Conservation (phyloP, 2,329 filamentous ascomycete genomes). For the Paraconiothyrium sp. region DNA sequence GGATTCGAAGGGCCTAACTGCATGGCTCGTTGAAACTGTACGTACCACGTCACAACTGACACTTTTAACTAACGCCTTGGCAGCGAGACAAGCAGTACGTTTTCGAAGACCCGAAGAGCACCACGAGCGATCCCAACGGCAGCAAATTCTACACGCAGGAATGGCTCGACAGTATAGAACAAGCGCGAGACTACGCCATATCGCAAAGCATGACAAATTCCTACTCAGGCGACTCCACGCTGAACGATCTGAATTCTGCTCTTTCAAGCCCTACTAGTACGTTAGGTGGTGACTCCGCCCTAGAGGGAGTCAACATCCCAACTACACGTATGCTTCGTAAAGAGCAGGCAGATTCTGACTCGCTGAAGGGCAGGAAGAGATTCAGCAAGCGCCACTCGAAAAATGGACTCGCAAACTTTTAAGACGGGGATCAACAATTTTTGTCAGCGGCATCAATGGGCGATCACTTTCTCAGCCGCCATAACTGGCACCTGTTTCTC, state of each 20-base stretch:
- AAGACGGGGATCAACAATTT: slow-evolving; percentile 28
- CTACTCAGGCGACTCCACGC: slow-evolving; percentile 65
- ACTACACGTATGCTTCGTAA: slow-evolving; percentile 61
- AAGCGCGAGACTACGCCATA: slow-evolving; percentile 83
- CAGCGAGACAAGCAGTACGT: slow-evolving; percentile 89
- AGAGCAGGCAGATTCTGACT: slow-evolving; percentile 61
- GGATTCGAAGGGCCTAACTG: slow-evolving; percentile 86
- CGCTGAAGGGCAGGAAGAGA: slow-evolving; percentile 67
- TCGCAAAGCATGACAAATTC: slow-evolving; percentile 74
- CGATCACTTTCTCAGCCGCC: slow-evolving; percentile 6
- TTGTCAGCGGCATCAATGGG: slow-evolving; percentile 1
- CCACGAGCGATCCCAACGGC: slow-evolving; percentile 68
- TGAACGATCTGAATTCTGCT: slow-evolving; percentile 59
- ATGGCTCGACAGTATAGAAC: slow-evolving; percentile 90
- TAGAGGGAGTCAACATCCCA: slow-evolving; percentile 59
- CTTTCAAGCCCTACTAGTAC: slow-evolving; percentile 82
- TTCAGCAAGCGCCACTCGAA: slow-evolving; percentile 96
- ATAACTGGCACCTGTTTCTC: slow-evolving; percentile 14
- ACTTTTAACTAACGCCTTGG: slow-evolving; percentile 16
- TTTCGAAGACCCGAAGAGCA: slow-evolving; percentile 90
- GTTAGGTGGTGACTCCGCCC: slow-evolving; percentile 64
- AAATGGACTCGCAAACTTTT: slow-evolving; percentile 92
- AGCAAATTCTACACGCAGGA: slow-evolving; percentile 80
- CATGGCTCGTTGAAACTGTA: slow-evolving; percentile 95
- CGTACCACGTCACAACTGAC: slow-evolving; percentile 52